Base-by-base conservation (phyloP, 2,329 filamentous ascomycete species). In the Aureobasidium sp. region DNA sequence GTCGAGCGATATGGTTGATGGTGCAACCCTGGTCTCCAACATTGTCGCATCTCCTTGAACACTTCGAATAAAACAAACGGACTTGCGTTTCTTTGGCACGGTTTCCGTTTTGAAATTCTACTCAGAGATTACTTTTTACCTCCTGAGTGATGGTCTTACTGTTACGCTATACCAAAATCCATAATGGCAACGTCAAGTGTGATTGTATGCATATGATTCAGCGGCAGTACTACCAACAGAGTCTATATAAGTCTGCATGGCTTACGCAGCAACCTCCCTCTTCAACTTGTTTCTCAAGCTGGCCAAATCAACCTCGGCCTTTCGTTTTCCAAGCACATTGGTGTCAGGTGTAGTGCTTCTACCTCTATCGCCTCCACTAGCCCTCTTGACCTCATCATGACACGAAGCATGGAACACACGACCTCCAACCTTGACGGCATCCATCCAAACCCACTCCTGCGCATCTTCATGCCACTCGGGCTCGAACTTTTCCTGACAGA, bases 391-490 rank as follows among this genome's bases (percentile, higher is more conserved):
- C 85, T 87, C 39, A 84, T 88, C 36, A 90, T 88, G 90, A 73
- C 94, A 99, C 61, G 87, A 95, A 12, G 88, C 91, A 74, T 99
- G 94, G 70, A 91, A 97, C 17, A 94, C 88, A 65, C 90, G 86
- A 62, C 82, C 85, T 39, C 89, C 89, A 34, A 95, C 84, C 66
- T 87, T 83, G 56, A 89, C 81, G 0, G 93, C 90, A 74, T 99
- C 93, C 74, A 91, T 87, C 90, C 94, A 97, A 44, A 99, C 93
- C 83, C 92, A 97, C 70, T 99, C 93, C 74, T 97, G 91, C 20
- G 89, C 89, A 65, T 95, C 91, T 68, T 95, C 91, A 7, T 93
- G 86, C 88, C 91, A 97, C 66, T 89, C 88, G 67, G 89, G 91
- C 76, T 95, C 89, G 69, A 99, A 97, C 67, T 89, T 88, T 72